Conservation (phyloP, 352 stramenopile species). For the Globisporangium megalacanthum region DNA sequence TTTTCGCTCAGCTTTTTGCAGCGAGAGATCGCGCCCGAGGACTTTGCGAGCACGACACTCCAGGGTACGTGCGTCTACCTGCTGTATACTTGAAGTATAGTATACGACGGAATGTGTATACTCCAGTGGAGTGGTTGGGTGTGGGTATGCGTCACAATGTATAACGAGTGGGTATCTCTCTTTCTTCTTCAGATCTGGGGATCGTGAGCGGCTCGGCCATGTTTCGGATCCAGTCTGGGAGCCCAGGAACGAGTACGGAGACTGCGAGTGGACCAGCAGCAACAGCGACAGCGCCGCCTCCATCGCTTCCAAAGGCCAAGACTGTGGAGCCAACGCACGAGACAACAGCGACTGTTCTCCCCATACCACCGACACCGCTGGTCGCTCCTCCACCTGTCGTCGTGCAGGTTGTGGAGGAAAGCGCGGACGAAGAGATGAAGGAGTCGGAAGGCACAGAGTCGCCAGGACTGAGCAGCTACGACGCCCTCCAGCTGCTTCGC, state of each 20-base stretch:
- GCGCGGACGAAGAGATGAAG: conserved; percentile 51
- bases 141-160: background rate
- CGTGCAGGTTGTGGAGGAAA: background rate
- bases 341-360: background rate
- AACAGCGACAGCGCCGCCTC: background rate
- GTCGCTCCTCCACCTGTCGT: background rate
- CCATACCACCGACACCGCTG: background rate
- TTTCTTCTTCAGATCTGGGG: conserved; percentile 45
- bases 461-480: conserved; percentile 35
- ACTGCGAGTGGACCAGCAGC: background rate
- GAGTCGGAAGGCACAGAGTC: conserved; percentile 8
- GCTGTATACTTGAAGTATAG: background rate
- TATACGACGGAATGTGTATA: background rate
- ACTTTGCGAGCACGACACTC: conserved; percentile 57
- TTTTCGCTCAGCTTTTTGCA: conserved; percentile 82
- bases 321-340: background rate
- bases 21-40: conserved; percentile 44
- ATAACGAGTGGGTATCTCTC: background rate
- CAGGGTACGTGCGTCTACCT: conserved; percentile 27
- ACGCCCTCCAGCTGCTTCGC: conserved; percentile 65
- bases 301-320: background rate
- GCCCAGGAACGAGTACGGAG: background rate
- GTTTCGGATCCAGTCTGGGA: conserved; percentile 54
- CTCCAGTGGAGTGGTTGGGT: background rate
- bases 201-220: conserved; percentile 81